Base-by-base conservation (phyloP, 495 filamentous ascomycete genomes). In the Aspergillus asperescens region DNA sequence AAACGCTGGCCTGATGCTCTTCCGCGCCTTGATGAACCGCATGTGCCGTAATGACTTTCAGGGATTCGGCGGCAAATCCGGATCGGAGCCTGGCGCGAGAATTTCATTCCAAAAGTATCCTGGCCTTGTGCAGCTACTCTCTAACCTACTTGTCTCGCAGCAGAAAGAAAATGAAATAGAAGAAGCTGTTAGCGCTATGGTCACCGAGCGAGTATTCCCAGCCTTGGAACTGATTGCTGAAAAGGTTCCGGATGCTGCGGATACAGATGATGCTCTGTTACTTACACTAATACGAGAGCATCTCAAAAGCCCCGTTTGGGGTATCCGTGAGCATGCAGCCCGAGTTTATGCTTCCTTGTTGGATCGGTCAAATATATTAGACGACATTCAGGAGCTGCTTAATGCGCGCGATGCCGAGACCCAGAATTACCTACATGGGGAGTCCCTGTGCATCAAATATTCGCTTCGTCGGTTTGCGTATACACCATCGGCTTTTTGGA, bases 1-100 rank as follows among this genome's bases (percentile, higher is more conserved):
- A 1, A 98, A 98, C 59, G 95, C 88, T 49, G 89, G 91, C 20
- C 71, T 97, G 27, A 86, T 97, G 74, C 80, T 98, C 5, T 83
- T 96, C 60, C 81, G 90, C 39, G 87, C 88, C 53, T 66, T 96
- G 3, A 81, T 94, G 23, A 88, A 87, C 50, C 80, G 82, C 19
- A 75, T 96, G 47, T 76, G 70, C 31, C 69, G 66, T 13, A 60
- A 58, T 1, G 69, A 71, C 18, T 51, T 63, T 9, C 58, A 68
- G 20, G 69, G 70, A 9, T 74, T 75, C 34, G 71, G 73, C 31
- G 73, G 73, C 5, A 51, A 37, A 13, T 76, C 73, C 10, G 71
- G 73, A 4, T 66, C 69, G 4, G 73, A 76, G 18, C 66, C 73
- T 9, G 71, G 72, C 2, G 60, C 66, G 15, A 62, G 70, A 50